phyloP scores from a whole-genome alignment of 495 filamentous ascomycete genomes.

The Cudoniella acicularis region DNA sequence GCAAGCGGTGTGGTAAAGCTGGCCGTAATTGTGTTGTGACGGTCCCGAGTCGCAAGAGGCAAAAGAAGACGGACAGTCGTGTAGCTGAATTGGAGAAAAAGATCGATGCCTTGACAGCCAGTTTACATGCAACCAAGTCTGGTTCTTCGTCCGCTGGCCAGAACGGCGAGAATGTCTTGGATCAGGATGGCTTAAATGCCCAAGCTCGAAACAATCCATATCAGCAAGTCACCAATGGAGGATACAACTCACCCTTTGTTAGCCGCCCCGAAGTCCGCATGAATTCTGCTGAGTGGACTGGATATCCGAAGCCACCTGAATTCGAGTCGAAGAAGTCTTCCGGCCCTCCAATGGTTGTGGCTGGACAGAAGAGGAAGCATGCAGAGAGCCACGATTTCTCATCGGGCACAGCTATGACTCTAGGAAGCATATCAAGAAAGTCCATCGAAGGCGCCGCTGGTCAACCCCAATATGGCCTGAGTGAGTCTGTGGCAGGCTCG shows the following conservation, averaged over 20 bases:
- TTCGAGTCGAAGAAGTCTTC: constrained; percentile 16
- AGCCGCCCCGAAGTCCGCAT: constrained; percentile 1
- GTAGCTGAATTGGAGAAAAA: constrained; percentile 93
- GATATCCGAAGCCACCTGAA: constrained; percentile 16
- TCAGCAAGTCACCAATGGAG: constrained; percentile 27
- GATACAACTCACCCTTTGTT: constrained; percentile 7
- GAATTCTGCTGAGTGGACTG: constrained; percentile 10
- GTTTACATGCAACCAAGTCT: constrained; percentile 56
- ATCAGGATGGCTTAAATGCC: neutral
- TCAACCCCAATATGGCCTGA: neutral
- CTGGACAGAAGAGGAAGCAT: constrained; percentile 46
- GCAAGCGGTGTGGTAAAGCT: constrained; percentile 84
- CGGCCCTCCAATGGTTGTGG: constrained; percentile 33
- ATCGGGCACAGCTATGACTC: neutral
- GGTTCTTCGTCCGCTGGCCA: neutral
- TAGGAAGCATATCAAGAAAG: neutral
- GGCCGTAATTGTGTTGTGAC: constrained; percentile 76
- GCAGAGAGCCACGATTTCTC: constrained; percentile 12
- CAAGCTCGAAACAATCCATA: constrained; percentile 16
- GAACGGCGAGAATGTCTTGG: constrained; percentile 4
- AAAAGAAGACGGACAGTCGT: constrained; percentile 90
- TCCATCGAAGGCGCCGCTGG: neutral
- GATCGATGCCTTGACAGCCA: constrained; percentile 81
- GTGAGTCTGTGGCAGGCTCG: neutral
- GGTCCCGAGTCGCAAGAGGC: constrained; percentile 75